Evolutionary conservation across 2,329 filamentous ascomycete genomes (phyloP).

Genomic region (Byssoonygena ceratinophila): DNA sequence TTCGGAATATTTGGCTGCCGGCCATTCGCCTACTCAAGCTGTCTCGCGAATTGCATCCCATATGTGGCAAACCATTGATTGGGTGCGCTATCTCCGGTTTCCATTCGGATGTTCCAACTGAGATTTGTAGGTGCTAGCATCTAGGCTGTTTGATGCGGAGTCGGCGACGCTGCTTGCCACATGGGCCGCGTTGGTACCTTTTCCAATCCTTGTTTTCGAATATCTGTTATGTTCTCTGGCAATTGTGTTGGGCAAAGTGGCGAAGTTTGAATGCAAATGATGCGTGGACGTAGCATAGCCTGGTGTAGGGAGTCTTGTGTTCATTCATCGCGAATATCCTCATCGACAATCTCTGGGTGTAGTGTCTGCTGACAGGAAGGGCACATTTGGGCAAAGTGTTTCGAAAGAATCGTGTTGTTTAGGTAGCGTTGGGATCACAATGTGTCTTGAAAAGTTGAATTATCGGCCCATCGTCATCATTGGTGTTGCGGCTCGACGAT

Average conservation of each 20-base stretch:
- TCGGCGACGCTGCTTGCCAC: slow-evolving; percentile 55
- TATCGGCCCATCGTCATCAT: no score
- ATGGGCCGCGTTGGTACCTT: slow-evolving; percentile 55
- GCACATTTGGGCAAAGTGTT: slow-evolving; percentile 22
- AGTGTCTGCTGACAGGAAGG: slow-evolving; percentile 40
- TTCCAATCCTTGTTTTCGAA: slow-evolving; percentile 58
- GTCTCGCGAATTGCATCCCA: slow-evolving; percentile 52
- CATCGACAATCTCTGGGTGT: slow-evolving; percentile 44
- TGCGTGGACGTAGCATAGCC: slow-evolving; percentile 57
- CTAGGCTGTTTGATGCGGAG: slow-evolving; percentile 52
- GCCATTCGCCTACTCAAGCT: slow-evolving; percentile 45
- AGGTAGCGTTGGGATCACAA: no score
- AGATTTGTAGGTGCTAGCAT: not conserved
- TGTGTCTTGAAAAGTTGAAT: no score
- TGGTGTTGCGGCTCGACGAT: no score
- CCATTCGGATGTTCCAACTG: not conserved
- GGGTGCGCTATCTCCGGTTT: slow-evolving; percentile 23
- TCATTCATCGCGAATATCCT: slow-evolving; percentile 50
- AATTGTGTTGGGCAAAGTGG: slow-evolving; percentile 46
- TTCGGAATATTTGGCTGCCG: slow-evolving; percentile 50
- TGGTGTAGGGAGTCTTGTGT: slow-evolving; percentile 58
- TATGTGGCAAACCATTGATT: slow-evolving; percentile 56
- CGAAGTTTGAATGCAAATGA: slow-evolving; percentile 39
- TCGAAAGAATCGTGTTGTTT: not conserved
- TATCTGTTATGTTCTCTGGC: slow-evolving; percentile 58